These are phyloP conservation scores for Bodo saltans DNA, from an alignment of 78 protist species.

Conservation along the genomic window DNA sequence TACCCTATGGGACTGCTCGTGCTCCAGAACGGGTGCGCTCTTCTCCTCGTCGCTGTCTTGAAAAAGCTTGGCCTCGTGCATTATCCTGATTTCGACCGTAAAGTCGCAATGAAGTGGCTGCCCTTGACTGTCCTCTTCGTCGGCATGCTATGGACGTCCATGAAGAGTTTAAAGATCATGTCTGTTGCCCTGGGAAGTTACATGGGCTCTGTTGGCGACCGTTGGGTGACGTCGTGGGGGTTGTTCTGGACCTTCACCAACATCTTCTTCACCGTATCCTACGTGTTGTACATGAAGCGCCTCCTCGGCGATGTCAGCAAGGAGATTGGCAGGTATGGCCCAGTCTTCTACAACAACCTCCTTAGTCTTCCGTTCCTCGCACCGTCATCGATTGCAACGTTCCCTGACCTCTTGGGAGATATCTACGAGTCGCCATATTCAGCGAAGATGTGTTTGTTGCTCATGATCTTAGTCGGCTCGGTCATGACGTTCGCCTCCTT, in stretches of 20 bases:
- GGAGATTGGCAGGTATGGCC: constrained; percentile 22
- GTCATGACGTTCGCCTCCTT: constrained; percentile 32
- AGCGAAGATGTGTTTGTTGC: neutral
- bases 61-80: neutral
- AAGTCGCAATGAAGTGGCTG: constrained; percentile 8
- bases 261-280: constrained; percentile 1
- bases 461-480: constrained; percentile 18
- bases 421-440: neutral
- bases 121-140: constrained; percentile 28
- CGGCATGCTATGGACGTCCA: constrained; percentile 29
- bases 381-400: neutral
- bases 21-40: constrained; percentile 17
- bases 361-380: constrained; percentile 9
- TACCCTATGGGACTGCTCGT: neutral
- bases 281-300: constrained; percentile 36
- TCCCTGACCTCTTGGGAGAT: neutral
- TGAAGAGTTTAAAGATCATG: neutral
- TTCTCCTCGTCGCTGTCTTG: neutral
- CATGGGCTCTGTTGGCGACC: neutral
- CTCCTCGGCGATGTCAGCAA: neutral
- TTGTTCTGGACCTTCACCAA: constrained; percentile 31
- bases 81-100: neutral
- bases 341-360: constrained; percentile 30
- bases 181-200: neutral
- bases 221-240: constrained; percentile 30